Conservation (phyloP, 805 yeast species). For the Hanseniaspora taiwanica region DNA sequence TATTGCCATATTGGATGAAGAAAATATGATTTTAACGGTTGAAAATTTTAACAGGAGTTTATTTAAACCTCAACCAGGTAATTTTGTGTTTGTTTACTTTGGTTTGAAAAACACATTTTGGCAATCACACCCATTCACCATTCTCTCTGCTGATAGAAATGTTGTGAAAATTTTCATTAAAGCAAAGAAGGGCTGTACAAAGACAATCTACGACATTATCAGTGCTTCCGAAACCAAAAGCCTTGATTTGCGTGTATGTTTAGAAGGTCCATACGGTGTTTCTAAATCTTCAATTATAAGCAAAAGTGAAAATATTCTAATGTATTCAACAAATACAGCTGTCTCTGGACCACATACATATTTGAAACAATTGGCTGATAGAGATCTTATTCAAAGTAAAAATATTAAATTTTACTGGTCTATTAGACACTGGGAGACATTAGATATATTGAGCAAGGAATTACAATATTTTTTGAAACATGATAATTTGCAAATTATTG, state of each 20-base stretch:
- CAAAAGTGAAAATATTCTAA: not conserved
- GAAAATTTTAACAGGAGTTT: slow-evolving; percentile 3
- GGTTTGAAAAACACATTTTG: slow-evolving; percentile 1
- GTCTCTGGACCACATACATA: slow-evolving; percentile 4
- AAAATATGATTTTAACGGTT: slow-evolving; percentile 4
- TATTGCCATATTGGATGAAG: slow-evolving; percentile 4
- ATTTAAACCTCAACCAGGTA: slow-evolving; percentile 3
- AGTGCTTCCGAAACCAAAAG: not conserved
- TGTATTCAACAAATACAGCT: slow-evolving; percentile 3
- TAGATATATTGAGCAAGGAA: slow-evolving; percentile 31
- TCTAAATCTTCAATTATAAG: not conserved
- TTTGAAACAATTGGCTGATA: slow-evolving; percentile 4
- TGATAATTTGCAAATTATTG: not conserved
- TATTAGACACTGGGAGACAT: slow-evolving; percentile 33
- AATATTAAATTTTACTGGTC: slow-evolving; percentile 42
- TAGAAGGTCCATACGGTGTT: slow-evolving; percentile 6
- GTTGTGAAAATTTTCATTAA: slow-evolving; percentile 2
- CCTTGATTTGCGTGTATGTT: not conserved
- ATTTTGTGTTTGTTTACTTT: slow-evolving; percentile 5
- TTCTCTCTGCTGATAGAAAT: slow-evolving; percentile 7
- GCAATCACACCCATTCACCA: slow-evolving; percentile 7
- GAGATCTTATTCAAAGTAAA: not conserved
- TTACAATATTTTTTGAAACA: slow-evolving; percentile 13
- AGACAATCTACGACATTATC: slow-evolving; percentile 1
- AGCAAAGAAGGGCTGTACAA: slow-evolving; percentile 5